Evolutionary conservation across 768 basidiomycete species (phyloP), one percentile per base, ranked within the genome.

Genomic region (Xerocomus potaroensis): DNA sequence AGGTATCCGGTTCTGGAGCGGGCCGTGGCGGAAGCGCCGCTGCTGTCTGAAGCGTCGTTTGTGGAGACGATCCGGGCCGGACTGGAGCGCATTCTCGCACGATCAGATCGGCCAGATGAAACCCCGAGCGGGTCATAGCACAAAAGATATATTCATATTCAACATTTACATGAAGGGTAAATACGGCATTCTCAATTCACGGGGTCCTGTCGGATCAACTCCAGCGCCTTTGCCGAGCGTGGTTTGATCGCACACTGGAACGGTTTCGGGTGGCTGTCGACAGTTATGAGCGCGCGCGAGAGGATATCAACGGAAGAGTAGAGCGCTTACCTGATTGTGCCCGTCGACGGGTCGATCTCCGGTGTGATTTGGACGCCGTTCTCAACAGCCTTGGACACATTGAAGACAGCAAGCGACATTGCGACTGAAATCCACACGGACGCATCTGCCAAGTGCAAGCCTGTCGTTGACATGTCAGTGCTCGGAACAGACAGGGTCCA

Each of bases 1-100:
- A 43, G 84, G 48, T 84, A 80, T 62, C 83, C 83, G 15, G 67
- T 84, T 22, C 73, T 85, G 23, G 82, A 84, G 50, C 79, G 82
- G 15, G 80, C 82, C 10, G 76, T 79, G 3, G 69, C 68, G 26
- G 78, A 77, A 34, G 66, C 73, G 5, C 71, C 70, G 42, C 66
- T 73, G 42, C 67, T 81, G 24, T 72, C 73, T n/a, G 77, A 82
- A 49, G 56, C 67, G 11, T 51, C 68, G 11, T 78, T 81, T 56
- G 52, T 69, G 3, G 66, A 69, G 43, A 69, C 64, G 32, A 69
- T 82, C 38, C 71, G 66, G 38, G 53, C 53, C 15, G 72, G 72
- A 7, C 47, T 79, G 12, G 64, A 74, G 41, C 75, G 71, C 16
- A 74, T 79, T 45, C 63, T 81, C 23, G 14, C 71, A 74, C 49